Evolutionary conservation across 1,284 basidiomycete genomes (phyloP), one percentile per base, ranked within the genome.

Genomic region (Schizophyllum amplum): DNA sequence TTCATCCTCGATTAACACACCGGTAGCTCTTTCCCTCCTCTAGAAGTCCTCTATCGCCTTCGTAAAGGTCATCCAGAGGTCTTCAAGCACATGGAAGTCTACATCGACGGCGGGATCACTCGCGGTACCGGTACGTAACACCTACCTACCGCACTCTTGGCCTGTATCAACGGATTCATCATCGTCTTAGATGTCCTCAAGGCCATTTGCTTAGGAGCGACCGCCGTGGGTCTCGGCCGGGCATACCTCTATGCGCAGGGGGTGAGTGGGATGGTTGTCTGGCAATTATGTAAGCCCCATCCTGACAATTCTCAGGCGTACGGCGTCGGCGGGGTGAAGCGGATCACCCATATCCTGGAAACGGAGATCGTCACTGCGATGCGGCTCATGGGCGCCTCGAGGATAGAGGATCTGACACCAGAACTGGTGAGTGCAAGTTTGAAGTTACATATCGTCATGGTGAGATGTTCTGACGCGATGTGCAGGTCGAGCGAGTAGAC

Each of bases 211-310:
- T 76, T 98, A 24, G 95, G 94, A 46, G 94, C 94, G 1, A 88
- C 76, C 62, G 93, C 90, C 4, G 93, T 96, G 4, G 94, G 95
- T 1, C 74, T 98, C 24, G 94, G 94, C 0, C 81, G 94, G 24
- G 82, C 90, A 0, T 94, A 96, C 76, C 76, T 97, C 20, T 95
- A 90, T 65, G 92, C 91, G 1, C 92, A 95, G 72, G 90, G 89
- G 65, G 87, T 89, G 69, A 65, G 82, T 65, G 20, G 22, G 27
- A 5, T 33, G 6, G 27, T 33, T 23, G 25, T 55, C 20, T 33
- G 24, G 51, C 21, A 9, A 7, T 58, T 60, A 42, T 55, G n/a
- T 49, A 13, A 51, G 13, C 24, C 59, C 25, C 48, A 24, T 57
- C 47, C 27, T 55, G 27, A 46, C 52, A 51, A 47, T 61, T 55